Evolutionary conservation across 108 stramenopile genomes (phyloP), one percentile per base, ranked within the genome.

Genomic region (Nannochloropsis granulata): DNA sequence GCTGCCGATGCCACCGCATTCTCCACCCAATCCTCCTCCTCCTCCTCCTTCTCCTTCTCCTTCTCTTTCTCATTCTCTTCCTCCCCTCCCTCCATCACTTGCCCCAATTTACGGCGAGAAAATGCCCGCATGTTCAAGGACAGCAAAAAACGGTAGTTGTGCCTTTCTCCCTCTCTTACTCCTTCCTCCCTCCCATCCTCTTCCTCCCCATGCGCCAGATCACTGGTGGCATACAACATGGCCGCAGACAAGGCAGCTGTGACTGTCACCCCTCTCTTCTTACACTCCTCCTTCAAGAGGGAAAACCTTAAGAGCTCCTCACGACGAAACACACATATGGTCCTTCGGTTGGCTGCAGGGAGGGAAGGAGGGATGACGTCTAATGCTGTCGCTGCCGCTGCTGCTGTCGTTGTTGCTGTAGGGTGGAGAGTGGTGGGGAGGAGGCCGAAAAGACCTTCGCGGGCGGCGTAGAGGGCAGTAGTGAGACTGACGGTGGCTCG

Each of bases 1-100:
- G 82, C 86, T 42, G 86, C 86, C 42, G 82, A 87, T 24, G 86
- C 86, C 79, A 87, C 86, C 13, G 86, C 83, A 45, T 83, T 80
- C 43, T 83, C 86, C 25, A 80, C 83, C 86, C 86, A 87, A 23
- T 56, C 83, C 19, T 23, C 44, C 43, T 45, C 86, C 23, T 13
- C 16, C 44, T 79, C 43, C 34, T 34, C 5, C 2, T 34, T 5
- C 25, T 34, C 5, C 2, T 34, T 5, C 25, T 23, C 56, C n/a
- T 71, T 16, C 16, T 8, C 56, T 71, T 71, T 16, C 16, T 16
- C n/a, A 1, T n/a, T n/a, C 7, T 71, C 56, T 16, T 2, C 56
- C 13, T 13, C 79, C 23, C 79, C 79, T 79, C 24, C 79, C 24
- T 79, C 23, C 79, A 8, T 79, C 9, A 9, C 23, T 24, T 10